phyloP scores from a whole-genome alignment of 345 rosid species.

The Aquilaria sinensis region DNA sequence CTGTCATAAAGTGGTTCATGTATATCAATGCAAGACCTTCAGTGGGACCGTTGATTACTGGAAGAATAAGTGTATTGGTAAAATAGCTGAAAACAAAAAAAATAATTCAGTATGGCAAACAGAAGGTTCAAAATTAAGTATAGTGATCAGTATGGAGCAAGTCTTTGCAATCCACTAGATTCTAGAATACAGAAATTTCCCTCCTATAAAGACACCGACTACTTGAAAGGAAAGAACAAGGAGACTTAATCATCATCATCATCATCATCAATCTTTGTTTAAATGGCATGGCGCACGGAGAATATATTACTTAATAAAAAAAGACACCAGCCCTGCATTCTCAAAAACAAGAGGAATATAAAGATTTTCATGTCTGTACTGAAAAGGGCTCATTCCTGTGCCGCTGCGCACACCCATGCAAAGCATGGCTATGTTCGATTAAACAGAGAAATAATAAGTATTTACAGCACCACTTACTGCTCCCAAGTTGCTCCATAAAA shows the following conservation, averaged over 20 bases:
- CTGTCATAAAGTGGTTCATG: slow-evolving; percentile 67
- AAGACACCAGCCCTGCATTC: no score
- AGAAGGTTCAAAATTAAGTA: neutral
- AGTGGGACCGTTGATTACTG: slow-evolving; percentile 92
- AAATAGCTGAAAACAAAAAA: slow-evolving; percentile 55
- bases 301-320: no score
- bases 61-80: slow-evolving; percentile 88
- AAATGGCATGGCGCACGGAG: no score
- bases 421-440: neutral
- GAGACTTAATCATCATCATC: no score
- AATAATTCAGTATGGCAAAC: slow-evolving; percentile 7
- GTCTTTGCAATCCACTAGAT: no score
- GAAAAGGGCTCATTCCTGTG: neutral
- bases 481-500: slow-evolving; percentile 98
- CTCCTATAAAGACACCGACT: no score
- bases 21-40: slow-evolving; percentile 94
- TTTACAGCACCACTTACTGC: slow-evolving; percentile 45
- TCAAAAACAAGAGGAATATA: neutral
- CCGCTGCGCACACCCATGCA: neutral
- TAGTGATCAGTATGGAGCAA: no score
- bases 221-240: no score
- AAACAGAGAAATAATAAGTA: slow-evolving; percentile 4
- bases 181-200: no score
- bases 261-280: no score
- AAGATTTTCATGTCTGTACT: neutral